phyloP scores from a whole-genome alignment of 495 filamentous ascomycete species.

The Staphylotrichum longicolle region DNA sequence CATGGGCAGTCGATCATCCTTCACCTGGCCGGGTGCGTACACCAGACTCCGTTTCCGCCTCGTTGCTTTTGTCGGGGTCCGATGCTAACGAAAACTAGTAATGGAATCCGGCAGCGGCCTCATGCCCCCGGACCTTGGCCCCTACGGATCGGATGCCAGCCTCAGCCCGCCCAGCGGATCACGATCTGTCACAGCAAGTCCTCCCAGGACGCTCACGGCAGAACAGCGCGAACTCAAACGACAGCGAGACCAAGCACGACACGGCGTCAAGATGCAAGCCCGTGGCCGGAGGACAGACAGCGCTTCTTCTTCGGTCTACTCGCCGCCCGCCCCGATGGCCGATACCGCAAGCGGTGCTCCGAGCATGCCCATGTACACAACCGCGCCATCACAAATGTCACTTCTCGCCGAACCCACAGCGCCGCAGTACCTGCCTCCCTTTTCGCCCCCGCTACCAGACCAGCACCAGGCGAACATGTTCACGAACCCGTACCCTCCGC shows the following conservation, averaged over 20 bases:
- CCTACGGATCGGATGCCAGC: constrained; percentile 44
- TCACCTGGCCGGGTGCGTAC: constrained; percentile 43
- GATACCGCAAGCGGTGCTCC: constrained; percentile 39
- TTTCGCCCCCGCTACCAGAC: constrained; percentile 44
- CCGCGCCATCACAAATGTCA: constrained; percentile 45
- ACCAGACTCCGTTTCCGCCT: background rate
- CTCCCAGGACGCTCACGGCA: constrained; percentile 45
- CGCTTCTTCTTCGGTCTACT: constrained; percentile 39
- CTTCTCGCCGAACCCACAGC: constrained; percentile 46
- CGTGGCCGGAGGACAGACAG: constrained; percentile 44
- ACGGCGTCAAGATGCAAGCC: constrained; percentile 41
- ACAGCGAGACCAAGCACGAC: constrained; percentile 47
- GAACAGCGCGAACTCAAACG: constrained; percentile 51
- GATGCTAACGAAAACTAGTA: constrained; percentile 21
- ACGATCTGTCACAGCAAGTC: constrained; percentile 48
- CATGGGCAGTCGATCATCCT: constrained; percentile 46
- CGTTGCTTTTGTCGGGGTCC: background rate
- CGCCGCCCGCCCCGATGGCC: constrained; percentile 41
- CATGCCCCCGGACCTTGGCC: constrained; percentile 40
- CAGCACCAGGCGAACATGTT: constrained; percentile 42
- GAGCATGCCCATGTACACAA: constrained; percentile 47
- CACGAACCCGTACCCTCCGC: constrained; percentile 29
- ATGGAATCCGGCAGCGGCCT: constrained; percentile 40
- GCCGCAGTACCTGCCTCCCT: constrained; percentile 44
- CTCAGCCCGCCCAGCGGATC: constrained; percentile 45